Conservation (phyloP, 2,329 filamentous ascomycete genomes). For the Fusarium pseudonygamai region DNA sequence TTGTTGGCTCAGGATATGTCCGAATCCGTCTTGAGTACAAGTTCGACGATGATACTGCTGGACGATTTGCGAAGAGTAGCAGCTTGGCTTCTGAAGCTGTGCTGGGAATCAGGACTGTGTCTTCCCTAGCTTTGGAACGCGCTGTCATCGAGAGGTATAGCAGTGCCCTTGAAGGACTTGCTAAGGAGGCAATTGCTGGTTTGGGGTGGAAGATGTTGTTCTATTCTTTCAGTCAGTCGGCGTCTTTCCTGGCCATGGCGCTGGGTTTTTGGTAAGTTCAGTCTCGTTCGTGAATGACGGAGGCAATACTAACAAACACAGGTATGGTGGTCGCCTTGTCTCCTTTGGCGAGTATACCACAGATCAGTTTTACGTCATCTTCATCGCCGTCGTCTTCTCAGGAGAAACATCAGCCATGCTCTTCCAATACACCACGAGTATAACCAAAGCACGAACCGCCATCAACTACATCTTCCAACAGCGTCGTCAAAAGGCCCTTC, state of each 20-base stretch:
- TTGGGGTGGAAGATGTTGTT: slow-evolving; percentile 53
- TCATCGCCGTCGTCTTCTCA: slow-evolving; percentile 60
- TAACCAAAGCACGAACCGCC: slow-evolving; percentile 59
- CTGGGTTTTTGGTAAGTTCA: slow-evolving; percentile 51
- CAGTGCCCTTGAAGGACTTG: slow-evolving; percentile 45
- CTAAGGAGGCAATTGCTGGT: slow-evolving; percentile 42
- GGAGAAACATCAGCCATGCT: slow-evolving; percentile 53
- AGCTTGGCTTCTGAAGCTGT: slow-evolving; percentile 61
- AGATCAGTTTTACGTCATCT: slow-evolving; percentile 60
- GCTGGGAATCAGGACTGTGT: slow-evolving; percentile 59
- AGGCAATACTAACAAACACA: slow-evolving; percentile 21
- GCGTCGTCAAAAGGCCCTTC: slow-evolving; percentile 44
- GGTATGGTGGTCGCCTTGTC: slow-evolving; percentile 53
- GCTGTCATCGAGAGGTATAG: slow-evolving; percentile 52
- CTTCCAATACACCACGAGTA: slow-evolving; percentile 60
- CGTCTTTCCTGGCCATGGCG: slow-evolving; percentile 51
- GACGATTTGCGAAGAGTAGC: slow-evolving; percentile 58
- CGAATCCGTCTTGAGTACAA: slow-evolving; percentile 60
- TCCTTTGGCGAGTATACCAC: slow-evolving; percentile 58
- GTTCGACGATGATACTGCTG: slow-evolving; percentile 56
- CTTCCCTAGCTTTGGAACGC: slow-evolving; percentile 58
- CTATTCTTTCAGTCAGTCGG: slow-evolving; percentile 53
- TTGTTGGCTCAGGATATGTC: slow-evolving; percentile 57
- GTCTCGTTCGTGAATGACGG: too few species aligned
- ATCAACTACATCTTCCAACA: slow-evolving; percentile 61